These are phyloP conservation scores for Mucor indicus DNA, from an alignment of 371 early-diverging fungal species.

Conservation along the genomic window DNA sequence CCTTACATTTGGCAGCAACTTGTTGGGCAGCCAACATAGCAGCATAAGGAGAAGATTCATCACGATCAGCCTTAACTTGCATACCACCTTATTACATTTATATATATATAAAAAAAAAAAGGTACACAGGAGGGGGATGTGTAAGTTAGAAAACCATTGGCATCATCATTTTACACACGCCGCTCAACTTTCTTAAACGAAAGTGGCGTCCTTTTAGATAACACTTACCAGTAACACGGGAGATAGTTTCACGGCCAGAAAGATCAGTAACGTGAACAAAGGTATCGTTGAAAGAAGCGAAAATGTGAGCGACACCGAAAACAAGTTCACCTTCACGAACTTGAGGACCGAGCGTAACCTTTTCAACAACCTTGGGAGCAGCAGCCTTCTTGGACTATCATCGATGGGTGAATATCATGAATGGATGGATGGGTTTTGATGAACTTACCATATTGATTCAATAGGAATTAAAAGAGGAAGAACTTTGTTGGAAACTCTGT, in stretches of 20 bases:
- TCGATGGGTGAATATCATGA: too few relatives aligned
- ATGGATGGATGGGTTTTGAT: too few relatives aligned
- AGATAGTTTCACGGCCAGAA: conserved; percentile 99
- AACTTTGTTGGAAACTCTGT: too few relatives aligned
- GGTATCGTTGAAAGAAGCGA: conserved; percentile 99
- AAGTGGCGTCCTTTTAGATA: too few relatives aligned
- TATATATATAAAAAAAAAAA: too few relatives aligned
- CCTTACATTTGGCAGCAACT: conserved; percentile 98
- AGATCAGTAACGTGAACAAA: conserved; percentile 99
- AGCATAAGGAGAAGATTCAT: conserved; percentile 99
- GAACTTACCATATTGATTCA: too few relatives aligned
- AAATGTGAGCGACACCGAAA: conserved; percentile 99
- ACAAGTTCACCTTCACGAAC: conserved; percentile 98
- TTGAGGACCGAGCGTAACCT: conserved; percentile 96
- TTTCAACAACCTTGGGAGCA: conserved; percentile 71
- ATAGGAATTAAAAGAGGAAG: too few relatives aligned
- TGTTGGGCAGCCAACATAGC: conserved; percentile 99
- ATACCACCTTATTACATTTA: too few relatives aligned
- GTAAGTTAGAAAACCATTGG: too few relatives aligned
- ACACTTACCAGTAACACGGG: conserved; percentile 99
- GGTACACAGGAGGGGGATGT: too few relatives aligned
- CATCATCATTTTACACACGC: too few relatives aligned
- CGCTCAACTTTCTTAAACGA: too few relatives aligned
- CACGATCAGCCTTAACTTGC: conserved; percentile 99
- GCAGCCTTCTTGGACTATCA: conserved; percentile 74